phyloP scores from a whole-genome alignment of 305 asterid genomes.

The Caryopteris hybrid region DNA sequence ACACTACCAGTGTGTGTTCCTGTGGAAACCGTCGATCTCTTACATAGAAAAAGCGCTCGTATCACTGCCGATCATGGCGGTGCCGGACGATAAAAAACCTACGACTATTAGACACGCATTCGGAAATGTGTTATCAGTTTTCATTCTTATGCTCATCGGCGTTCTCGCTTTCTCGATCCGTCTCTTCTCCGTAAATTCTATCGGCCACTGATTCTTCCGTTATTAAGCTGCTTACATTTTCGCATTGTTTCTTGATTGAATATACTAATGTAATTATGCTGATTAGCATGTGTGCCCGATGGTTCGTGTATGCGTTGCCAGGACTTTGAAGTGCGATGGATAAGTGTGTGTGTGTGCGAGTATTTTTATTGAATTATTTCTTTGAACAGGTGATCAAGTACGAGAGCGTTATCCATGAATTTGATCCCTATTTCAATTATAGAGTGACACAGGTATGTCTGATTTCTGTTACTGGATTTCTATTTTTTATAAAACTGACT shows the following conservation, averaged over 20 bases:
- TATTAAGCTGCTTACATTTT: not conserved
- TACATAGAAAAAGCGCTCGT: too few species aligned
- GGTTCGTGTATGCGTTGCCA: too few species aligned
- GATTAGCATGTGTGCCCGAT: too few species aligned
- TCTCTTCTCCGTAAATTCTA: constrained; percentile 81
- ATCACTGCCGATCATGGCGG: too few species aligned
- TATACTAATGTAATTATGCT: too few species aligned
- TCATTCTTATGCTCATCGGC: constrained; percentile 87
- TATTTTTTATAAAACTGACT: not conserved
- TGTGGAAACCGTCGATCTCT: too few species aligned
- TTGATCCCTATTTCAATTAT: constrained; percentile 98
- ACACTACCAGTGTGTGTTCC: too few species aligned
- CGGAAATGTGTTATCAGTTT: constrained; percentile 75
- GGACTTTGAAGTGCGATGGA: too few species aligned
- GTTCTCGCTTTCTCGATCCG: constrained; percentile 99
- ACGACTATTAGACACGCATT: constrained; percentile 72
- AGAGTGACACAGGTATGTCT: constrained; percentile 96
- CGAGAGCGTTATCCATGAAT: constrained; percentile 98
- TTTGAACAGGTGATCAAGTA: constrained; percentile 83
- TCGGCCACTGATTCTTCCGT: too few species aligned
- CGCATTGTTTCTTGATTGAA: not conserved
- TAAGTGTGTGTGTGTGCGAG: too few species aligned
- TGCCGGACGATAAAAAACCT: too few species aligned
- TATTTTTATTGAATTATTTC: constrained; percentile 7
- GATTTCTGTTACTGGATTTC: constrained; percentile 12